Percentiles rank a stretch among this genome's conserved stretches.
Conservation (phyloP, 176 grass and related monocot genomes). For the Cenchrus americanus region DNA sequence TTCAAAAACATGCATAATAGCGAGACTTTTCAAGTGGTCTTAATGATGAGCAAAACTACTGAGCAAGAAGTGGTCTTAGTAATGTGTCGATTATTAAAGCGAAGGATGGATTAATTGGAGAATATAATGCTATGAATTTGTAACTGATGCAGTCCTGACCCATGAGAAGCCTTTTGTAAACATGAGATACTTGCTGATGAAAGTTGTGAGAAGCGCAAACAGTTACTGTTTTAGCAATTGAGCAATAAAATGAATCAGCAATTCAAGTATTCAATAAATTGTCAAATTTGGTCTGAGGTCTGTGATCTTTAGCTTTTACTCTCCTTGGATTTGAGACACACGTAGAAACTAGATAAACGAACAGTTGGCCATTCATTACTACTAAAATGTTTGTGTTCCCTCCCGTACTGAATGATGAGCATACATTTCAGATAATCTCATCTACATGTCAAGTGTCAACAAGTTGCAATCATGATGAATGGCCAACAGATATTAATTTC, state of each 20-base stretch:
- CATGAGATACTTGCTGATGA: background rate
- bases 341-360: too few relatives aligned
- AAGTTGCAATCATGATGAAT: too few relatives aligned
- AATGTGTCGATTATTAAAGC: background rate
- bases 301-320: background rate
- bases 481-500: too few relatives aligned
- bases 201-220: background rate
- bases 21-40: too few relatives aligned
- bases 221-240: background rate
- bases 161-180: background rate
- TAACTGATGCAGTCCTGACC: background rate
- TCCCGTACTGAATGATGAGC: too few relatives aligned
- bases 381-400: too few relatives aligned
- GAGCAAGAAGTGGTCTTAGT: conserved; percentile 60
- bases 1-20: too few relatives aligned
- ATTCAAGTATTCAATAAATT: background rate
- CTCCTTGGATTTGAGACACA: too few relatives aligned
- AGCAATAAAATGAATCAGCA: background rate
- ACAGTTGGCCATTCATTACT: too few relatives aligned
- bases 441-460: too few relatives aligned
- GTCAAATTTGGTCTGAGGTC: background rate
- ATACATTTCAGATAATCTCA: too few relatives aligned
- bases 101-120: background rate
- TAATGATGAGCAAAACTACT: conserved; percentile 42
- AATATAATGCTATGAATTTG: background rate